Percentiles rank a stretch among this genome's conserved stretches.
phyloP scores from a whole-genome alignment of 1,139 yeast species.

The Yamadazyma conglobata region DNA sequence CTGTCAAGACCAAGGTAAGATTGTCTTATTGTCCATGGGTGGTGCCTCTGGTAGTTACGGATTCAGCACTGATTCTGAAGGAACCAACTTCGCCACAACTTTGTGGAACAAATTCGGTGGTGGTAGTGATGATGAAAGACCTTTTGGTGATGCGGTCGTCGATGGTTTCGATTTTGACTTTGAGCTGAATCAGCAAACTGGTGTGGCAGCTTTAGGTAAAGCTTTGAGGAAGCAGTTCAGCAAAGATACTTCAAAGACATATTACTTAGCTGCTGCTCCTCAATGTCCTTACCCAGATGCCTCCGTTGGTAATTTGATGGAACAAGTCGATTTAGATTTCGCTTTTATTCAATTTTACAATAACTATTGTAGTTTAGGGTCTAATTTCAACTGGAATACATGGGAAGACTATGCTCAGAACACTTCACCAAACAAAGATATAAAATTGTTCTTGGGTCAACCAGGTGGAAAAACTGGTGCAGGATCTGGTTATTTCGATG shows the following conservation, averaged over 20 bases:
- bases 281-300: conserved; percentile 95
- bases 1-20: conserved; percentile 81
- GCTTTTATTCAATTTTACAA: conserved; percentile 93
- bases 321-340: conserved; percentile 67
- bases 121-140: conserved; percentile 62
- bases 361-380: conserved; percentile 68
- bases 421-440: conserved; percentile 63
- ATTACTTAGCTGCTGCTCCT: conserved; percentile 90
- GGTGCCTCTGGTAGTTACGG: conserved; percentile 85
- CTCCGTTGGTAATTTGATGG: conserved; percentile 66
- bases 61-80: conserved; percentile 59
- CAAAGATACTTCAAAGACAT: conserved; percentile 52
- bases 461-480: conserved; percentile 73
- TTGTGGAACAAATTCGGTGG: conserved; percentile 88
- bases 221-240: conserved; percentile 57
- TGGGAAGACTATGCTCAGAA: conserved; percentile 71
- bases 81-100: conserved; percentile 64
- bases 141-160: conserved; percentile 57
- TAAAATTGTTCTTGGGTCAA: conserved; percentile 66
- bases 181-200: conserved; percentile 44
- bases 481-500: conserved; percentile 34
- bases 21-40: conserved; percentile 77
- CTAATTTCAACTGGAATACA: conserved; percentile 73
- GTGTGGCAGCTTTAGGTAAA: conserved; percentile 60
- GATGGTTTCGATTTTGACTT: conserved; percentile 49